Evolutionary conservation across 352 stramenopile genomes (phyloP).

Genomic region (Phytopythium delawarense): DNA sequence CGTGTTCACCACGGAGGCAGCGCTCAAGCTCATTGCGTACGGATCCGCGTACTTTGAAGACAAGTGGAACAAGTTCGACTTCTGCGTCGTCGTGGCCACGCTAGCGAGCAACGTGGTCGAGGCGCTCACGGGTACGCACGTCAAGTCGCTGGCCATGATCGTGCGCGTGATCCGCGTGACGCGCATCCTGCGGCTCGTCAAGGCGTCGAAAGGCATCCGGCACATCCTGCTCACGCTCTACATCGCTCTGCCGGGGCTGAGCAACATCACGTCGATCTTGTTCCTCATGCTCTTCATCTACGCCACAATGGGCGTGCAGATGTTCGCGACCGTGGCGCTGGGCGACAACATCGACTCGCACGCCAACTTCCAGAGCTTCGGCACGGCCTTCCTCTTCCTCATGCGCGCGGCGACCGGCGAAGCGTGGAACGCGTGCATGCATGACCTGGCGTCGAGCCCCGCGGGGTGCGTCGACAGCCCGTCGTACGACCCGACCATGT

Average conservation of each 20-base stretch:
- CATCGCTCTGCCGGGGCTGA: conserved; percentile 82
- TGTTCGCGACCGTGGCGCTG: conserved; percentile 88
- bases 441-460: conserved; percentile 52
- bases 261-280: conserved; percentile 90
- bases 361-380: conserved; percentile 92
- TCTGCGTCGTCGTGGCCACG: conserved; percentile 72
- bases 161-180: conserved; percentile 91
- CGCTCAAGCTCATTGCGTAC: conserved; percentile 84
- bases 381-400: conserved; percentile 88
- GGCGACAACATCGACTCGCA: conserved; percentile 73
- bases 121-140: conserved; percentile 40
- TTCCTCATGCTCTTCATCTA: conserved; percentile 94
- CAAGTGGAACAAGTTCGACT: conserved; percentile 89
- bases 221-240: conserved; percentile 92
- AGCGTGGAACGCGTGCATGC: conserved; percentile 93
- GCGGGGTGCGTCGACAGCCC: conserved; percentile 61
- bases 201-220: conserved; percentile 81
- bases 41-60: conserved; percentile 79
- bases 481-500: conserved; percentile 57
- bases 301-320: conserved; percentile 89
- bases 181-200: conserved; percentile 77
- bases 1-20: conserved; percentile 88
- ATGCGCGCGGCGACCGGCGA: conserved; percentile 90
- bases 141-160: conserved; percentile 80
- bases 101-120: conserved; percentile 60